Evolutionary conservation across 192 early-diverging fungal species (phyloP).

Genomic region (Mortierella hygrophila): DNA sequence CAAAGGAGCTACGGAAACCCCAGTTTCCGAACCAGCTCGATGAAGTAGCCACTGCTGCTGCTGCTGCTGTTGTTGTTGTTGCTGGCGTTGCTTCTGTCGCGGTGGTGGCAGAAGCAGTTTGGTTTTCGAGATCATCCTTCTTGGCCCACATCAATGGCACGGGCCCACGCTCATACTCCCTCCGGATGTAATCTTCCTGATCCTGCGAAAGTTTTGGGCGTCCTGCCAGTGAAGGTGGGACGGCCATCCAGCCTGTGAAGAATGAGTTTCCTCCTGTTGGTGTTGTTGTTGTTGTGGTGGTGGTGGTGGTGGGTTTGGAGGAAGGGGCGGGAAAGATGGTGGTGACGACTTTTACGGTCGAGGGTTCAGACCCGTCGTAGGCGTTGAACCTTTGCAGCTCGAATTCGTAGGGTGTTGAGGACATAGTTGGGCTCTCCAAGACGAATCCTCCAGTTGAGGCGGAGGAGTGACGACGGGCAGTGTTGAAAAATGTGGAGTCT

Average conservation of each 20-base stretch:
- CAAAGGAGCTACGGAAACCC: background rate
- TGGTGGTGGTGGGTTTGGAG: conserved; percentile 5
- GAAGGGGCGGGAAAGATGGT: background rate
- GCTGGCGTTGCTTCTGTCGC: background rate
- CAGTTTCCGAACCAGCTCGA: background rate
- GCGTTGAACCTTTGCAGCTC: conserved; percentile 29
- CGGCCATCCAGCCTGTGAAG: conserved; percentile 24
- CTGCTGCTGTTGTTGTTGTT: too few species aligned
- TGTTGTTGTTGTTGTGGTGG: background rate
- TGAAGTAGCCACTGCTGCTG: background rate
- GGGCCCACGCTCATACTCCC: conserved; percentile 25
- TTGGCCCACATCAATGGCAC: conserved; percentile 28
- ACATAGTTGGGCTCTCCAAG: conserved; percentile 10
- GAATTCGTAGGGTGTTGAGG: background rate
- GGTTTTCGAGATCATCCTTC: conserved; percentile 19
- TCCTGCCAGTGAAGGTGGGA: conserved; percentile 38
- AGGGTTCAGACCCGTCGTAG: background rate
- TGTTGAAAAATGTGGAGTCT: conserved; percentile 13
- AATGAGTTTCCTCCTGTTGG: background rate
- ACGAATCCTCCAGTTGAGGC: background rate
- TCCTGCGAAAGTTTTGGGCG: conserved; percentile 5
- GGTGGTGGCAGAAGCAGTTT: background rate
- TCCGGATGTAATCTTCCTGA: conserved; percentile 1
- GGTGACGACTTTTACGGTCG: background rate
- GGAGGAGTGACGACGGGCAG: conserved; percentile 1